A percentile compares a stretch with the other conserved stretches of the same genome.
Evolutionary conservation across 805 yeast genomes (phyloP).

Genomic region (Sugiyamaella floridensis): DNA sequence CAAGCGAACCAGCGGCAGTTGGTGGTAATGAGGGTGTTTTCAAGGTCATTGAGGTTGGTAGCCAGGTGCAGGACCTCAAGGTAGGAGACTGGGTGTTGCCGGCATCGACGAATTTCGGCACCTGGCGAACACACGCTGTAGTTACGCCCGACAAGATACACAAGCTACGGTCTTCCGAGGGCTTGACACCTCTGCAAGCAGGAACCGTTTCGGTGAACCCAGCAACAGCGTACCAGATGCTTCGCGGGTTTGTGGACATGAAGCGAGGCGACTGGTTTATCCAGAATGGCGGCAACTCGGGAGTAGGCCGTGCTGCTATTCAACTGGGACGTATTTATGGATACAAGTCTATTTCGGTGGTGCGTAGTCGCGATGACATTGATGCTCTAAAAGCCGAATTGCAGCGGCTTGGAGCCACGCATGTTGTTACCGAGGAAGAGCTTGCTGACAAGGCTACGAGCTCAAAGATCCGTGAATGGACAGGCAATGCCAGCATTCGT

Average conservation of each 20-base stretch:
- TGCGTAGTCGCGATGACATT: constrained; percentile 77
- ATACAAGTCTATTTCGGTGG: constrained; percentile 74
- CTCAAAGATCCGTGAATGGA: constrained; percentile 42
- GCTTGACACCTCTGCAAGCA: constrained; percentile 40
- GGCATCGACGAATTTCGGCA: constrained; percentile 68
- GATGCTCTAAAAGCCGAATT: constrained; percentile 54
- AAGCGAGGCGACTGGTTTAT: constrained; percentile 77
- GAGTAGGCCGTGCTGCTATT: constrained; percentile 86
- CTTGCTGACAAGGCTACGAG: constrained; percentile 63
- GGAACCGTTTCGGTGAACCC: constrained; percentile 93
- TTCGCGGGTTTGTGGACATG: constrained; percentile 58
- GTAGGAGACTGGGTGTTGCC: constrained; percentile 91
- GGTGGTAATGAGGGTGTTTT: constrained; percentile 95
- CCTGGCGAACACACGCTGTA: constrained; percentile 83
- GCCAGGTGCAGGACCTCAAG: constrained; percentile 32
- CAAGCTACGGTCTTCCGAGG: constrained; percentile 16
- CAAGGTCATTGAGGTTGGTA: constrained; percentile 70
- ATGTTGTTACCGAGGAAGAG: constrained; percentile 85
- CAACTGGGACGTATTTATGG: constrained; percentile 80
- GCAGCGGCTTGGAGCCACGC: constrained; percentile 67
- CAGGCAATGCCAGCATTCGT: constrained; percentile 49
- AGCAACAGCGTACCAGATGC: constrained; percentile 83
- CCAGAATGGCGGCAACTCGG: constrained; percentile 95
- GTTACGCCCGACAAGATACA: constrained; percentile 43
- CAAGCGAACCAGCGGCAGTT: constrained; percentile 62